Conservation (phyloP, 225 moss, liverwort and hornwort species). For the Sphagnum contortum region DNA sequence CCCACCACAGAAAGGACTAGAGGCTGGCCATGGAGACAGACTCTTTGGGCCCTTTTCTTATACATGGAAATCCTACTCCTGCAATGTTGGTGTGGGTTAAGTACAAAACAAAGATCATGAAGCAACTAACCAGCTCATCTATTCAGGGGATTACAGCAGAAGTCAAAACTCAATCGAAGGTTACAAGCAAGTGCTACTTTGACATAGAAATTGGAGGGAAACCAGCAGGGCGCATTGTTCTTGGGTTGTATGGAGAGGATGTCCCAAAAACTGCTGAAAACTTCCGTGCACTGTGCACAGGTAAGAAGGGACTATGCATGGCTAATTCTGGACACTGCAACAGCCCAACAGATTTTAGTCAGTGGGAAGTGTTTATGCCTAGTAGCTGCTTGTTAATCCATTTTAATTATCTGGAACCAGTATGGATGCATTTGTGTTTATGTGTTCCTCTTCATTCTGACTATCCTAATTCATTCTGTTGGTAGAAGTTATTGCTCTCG, state of each 20-base stretch:
- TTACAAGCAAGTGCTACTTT: conserved; percentile 65
- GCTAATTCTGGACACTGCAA: no score
- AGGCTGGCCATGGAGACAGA: no score
- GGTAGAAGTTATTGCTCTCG: no score
- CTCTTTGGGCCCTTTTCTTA: no score
- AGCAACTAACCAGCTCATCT: not conserved
- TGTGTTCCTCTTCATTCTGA: no score
- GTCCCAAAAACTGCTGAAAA: conserved; percentile 67
- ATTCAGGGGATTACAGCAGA: conserved; percentile 20
- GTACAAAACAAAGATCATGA: not conserved
- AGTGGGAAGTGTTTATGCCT: no score
- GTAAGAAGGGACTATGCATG: conserved; percentile 7
- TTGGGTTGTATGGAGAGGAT: conserved; percentile 70
- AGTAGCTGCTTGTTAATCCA: no score
- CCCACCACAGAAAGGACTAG: not conserved
- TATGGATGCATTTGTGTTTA: no score
- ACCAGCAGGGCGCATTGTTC: conserved; percentile 43
- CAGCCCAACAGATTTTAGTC: no score
- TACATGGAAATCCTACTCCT: not conserved
- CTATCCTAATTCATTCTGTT: no score
- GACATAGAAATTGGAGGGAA: conserved; percentile 55
- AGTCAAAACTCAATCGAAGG: conserved; percentile 65
- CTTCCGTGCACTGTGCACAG: conserved; percentile 82
- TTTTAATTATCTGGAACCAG: no score
- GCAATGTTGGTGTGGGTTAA: no score